Percentiles rank a stretch among this genome's conserved stretches.
These are phyloP conservation scores for Trypanosoma scelopori DNA, from an alignment of 208 protist species.

Conservation along the genomic window DNA sequence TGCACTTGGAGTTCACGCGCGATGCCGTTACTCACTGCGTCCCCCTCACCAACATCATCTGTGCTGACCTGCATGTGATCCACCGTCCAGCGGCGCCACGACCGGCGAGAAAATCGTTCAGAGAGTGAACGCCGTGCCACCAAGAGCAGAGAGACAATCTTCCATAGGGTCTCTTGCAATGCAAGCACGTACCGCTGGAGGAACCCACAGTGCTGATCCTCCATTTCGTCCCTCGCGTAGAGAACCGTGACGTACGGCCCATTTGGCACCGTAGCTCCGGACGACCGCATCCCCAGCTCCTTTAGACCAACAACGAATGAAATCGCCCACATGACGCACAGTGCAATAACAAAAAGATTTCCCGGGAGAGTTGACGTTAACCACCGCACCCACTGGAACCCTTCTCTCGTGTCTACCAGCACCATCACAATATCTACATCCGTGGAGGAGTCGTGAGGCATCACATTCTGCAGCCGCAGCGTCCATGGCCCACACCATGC, in stretches of 20 bases:
- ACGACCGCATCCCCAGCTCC: conserved; percentile 25
- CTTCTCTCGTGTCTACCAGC: not conserved
- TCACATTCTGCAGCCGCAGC: conserved; percentile 10
- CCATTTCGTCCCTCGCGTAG: conserved; percentile 9
- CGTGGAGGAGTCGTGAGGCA: conserved; percentile 24
- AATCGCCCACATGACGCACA: conserved; percentile 7
- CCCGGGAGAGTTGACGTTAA: conserved; percentile 8
- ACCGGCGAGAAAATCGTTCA: not conserved
- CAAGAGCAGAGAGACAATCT: not conserved
- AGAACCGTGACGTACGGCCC: conserved; percentile 20
- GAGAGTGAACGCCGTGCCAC: not conserved
- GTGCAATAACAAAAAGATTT: conserved; percentile 6
- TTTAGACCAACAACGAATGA: conserved; percentile 20
- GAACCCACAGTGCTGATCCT: conserved; percentile 1
- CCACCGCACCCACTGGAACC: conserved; percentile 16
- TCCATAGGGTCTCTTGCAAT: conserved; percentile 6
- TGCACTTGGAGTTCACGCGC: not conserved
- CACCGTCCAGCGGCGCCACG: not conserved
- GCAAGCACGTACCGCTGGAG: conserved; percentile 19
- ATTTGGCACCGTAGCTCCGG: conserved; percentile 8
- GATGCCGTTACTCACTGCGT: not conserved
- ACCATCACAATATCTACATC: conserved; percentile 24
- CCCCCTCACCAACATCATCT: not conserved
- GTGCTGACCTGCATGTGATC: not conserved
- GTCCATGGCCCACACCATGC: conserved; percentile 23